Base-by-base conservation (phyloP, 306 rosid species). In the Citrullus colocynthis region DNA sequence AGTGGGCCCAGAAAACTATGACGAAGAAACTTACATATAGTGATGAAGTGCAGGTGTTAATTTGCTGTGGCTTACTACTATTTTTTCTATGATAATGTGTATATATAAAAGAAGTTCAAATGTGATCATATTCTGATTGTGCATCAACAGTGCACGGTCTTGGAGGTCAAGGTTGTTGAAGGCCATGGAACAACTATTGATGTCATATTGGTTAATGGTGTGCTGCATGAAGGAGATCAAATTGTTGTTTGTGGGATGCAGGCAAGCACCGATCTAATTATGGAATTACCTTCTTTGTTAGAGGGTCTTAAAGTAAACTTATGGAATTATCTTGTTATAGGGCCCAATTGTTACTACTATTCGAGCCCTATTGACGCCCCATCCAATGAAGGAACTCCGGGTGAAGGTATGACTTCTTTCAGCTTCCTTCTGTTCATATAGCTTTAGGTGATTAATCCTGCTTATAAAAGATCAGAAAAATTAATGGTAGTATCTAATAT, bases 131-230 rank as follows among this genome's bases (percentile, higher is more conserved):
- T 28, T 62, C 66, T 86, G 59, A 36, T 82, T 82, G 14, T 84
- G 76, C 73, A 78, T 13, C 42, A 12, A 72, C 93, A 95, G 99
- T 96, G 99, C 84, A 92, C 99, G 5, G 96, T 96, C 63, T 85
- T 96, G 88, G 99, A 96, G 87, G 97, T 96, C 81, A 91, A 92
- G 86, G 99, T 96, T 69, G 83, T 96, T 81, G 99, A 96, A 86
- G 98, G 99, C 34, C 98, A 88, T 74, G 99, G 99, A 52, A 96
- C 99, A 62, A 96, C 99, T 65, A 96, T 96, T 79, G 99, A 96
- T 83, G 99, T 96, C 76, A 93, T 96, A 70, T 81, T 96, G 79
- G 97, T 96, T 73, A 96, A 96, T 77, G 99, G 99, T 30, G 93
- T 91, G 81, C 98, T 92, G 85, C 98, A 91, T 54, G 99, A 96